Base-by-base conservation (phyloP, 2,329 filamentous ascomycete species). In the Botrytis fabae region DNA sequence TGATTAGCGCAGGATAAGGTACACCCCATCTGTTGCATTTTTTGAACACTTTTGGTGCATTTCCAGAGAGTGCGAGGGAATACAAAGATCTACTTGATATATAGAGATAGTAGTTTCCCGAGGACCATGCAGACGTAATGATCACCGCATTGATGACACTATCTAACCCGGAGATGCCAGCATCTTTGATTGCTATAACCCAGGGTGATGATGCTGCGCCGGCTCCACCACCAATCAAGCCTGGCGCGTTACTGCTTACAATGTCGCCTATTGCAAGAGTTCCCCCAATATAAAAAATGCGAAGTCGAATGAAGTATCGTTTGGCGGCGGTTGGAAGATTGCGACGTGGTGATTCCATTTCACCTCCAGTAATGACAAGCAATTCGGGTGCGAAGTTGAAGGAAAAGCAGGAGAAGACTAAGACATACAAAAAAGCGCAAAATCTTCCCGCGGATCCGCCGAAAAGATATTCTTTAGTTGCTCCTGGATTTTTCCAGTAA, bases 1-100 rank as follows among this genome's bases (percentile, higher is more conserved):
- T 32, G 12, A 60, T 60, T 22, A 60, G 32, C 4, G 59, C 59
- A 5, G 59, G 59, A 60, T 60, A 60, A 14, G 59, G 59, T 14
- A 60, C 59, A 60, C 59, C 59, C 59, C 59, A 60, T 25, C 59
- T 60, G 22, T 60, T 60, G 9, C 59, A 60, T 60, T 6, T 60
- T 5, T 38, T 25, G 59, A 60, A 60, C 20, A 60, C 32, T 10
- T 25, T 25, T 60, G 59, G 59, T 60, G 59, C 59, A 60, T 60
- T 60, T 4, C 32, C 32, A 8, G 22, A 60, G 25, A 22, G 20
- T 22, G 59, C 32, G 14, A 60, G 59, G 22, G 59, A 60, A 38
- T 60, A 60, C 20, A 60, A 12, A 6, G 59, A 60, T 60, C 59
- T 60, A 16, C 59, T 60, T 38, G 59, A 60, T 32, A 60, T 60